Evolutionary conservation across 352 stramenopile genomes (phyloP), one percentile per base, ranked within the genome.

Genomic region (Blastocystis sp.): DNA sequence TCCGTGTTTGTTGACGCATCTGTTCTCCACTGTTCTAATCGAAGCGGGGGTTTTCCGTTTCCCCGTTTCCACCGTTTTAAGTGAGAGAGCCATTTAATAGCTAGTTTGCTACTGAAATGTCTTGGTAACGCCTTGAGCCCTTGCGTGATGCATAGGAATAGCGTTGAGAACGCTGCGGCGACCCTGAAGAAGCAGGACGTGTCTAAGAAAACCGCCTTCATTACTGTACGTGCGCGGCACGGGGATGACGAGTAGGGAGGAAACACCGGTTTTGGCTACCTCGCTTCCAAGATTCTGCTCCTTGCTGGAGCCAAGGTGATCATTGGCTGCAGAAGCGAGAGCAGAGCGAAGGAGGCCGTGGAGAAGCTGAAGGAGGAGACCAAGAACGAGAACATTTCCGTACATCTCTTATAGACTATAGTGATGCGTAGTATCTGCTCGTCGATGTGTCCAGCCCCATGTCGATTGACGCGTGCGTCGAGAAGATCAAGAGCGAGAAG

Each of bases 241-340:
- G 48, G 6, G 48, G 6, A 14, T 57, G 6, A 57, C 14, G 48
- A 17, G 10, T 84, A 84, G 74, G 74, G 74, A 59, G 74, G 74
- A 38, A 84, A 84, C 38, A 84, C 52, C 61, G 74, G 74, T 3
- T 84, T 84, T 52, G 74, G 74, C n/a, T 84, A 68, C 69, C 11
- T 68, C 3, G 74, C 48, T 59, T 38, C 74, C 1, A 38, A 68
- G 38, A 84, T 84, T 45, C 45, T 84, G 24, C 54, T 84, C 21
- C 19, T 38, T 3, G 74, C 74, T n/a, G 38, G 60, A 24, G 74
- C 52, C 40, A 52, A 66, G 10, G 74, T 84, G 40, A 84, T 64
- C 4, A 84, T 84, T 38, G 74, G 74, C 66, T 66, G n/a, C 19
- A 66, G 74, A 52, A 59, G n/a, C n/a, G 11, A 68, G 42, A 59